Evolutionary conservation across 1,284 basidiomycete species (phyloP).

Genomic region (Vanrija sp.): DNA sequence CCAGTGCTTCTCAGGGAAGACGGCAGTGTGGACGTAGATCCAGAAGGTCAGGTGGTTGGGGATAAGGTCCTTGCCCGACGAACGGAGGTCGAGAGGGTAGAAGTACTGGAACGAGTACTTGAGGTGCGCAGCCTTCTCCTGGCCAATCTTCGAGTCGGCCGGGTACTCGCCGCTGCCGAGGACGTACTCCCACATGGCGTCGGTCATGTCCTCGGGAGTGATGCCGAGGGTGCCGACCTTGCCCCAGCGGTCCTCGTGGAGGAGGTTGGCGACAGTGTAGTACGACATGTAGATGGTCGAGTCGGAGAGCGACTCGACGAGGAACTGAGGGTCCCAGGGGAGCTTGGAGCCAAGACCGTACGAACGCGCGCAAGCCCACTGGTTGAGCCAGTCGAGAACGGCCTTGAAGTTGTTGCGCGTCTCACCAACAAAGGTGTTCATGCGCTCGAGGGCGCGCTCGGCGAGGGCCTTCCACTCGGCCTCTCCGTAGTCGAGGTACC

Average conservation of each 20-base stretch:
- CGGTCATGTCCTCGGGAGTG: slow-evolving; percentile 86
- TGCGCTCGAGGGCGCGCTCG: slow-evolving; percentile 73
- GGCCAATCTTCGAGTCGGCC: slow-evolving; percentile 56
- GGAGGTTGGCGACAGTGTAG: slow-evolving; percentile 87
- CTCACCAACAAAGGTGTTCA: slow-evolving; percentile 87
- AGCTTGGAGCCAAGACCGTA: slow-evolving; percentile 95
- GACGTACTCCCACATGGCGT: slow-evolving; percentile 96
- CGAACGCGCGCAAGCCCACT: slow-evolving; percentile 98
- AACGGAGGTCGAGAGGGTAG: slow-evolving; percentile 97
- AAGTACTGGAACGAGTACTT: slow-evolving; percentile 95
- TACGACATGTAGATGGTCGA: slow-evolving; percentile 99
- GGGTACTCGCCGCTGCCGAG: slow-evolving; percentile 77
- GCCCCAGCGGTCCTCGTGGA: slow-evolving; percentile 79
- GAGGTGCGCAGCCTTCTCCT: slow-evolving; percentile 75
- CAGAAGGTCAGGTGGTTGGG: slow-evolving; percentile 95
- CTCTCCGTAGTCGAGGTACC: slow-evolving; percentile 99
- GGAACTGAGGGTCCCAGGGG: slow-evolving; percentile 94
- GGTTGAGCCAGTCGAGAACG: slow-evolving; percentile 89
- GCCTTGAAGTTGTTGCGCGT: slow-evolving; percentile 89
- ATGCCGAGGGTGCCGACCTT: slow-evolving; percentile 79
- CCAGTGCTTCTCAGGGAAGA: slow-evolving; percentile 94
- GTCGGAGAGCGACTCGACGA: slow-evolving; percentile 94
- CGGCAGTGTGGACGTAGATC: slow-evolving; percentile 87
- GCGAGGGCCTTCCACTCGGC: slow-evolving; percentile 77
- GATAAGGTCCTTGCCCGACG: slow-evolving; percentile 98